Evolutionary conservation across 805 yeast genomes (phyloP).

Genomic region (Myxozyma udenii): DNA sequence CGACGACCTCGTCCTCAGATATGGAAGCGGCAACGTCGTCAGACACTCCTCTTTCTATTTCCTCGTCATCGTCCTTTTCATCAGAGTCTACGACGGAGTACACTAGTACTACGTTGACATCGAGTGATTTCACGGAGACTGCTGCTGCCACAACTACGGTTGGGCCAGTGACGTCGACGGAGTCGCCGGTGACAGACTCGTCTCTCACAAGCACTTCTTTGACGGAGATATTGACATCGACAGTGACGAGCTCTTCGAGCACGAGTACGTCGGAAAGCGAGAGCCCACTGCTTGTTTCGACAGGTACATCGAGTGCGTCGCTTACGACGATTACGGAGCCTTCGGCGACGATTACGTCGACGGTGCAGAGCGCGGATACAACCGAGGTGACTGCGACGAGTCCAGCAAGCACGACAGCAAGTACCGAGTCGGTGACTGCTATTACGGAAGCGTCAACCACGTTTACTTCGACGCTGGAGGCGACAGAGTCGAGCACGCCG

Average conservation of each 20-base stretch:
- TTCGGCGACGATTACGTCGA: slow-evolving; percentile 1
- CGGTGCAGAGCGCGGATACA: neutral
- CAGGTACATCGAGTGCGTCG: slow-evolving; percentile 10
- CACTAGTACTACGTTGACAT: neutral
- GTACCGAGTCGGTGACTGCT: neutral
- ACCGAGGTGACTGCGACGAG: neutral
- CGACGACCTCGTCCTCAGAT: neutral
- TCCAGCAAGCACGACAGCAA: neutral
- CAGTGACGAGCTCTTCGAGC: too few relatives aligned
- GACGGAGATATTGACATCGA: too few relatives aligned
- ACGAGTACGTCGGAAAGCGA: too few relatives aligned
- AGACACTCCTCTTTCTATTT: neutral
- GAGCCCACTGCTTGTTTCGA: too few relatives aligned
- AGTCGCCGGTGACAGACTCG: too few relatives aligned
- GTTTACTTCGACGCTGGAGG: slow-evolving; percentile 29
- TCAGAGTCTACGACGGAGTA: neutral
- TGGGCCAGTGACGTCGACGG: too few relatives aligned
- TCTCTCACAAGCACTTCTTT: neutral
- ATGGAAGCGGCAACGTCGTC: neutral
- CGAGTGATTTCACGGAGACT: neutral
- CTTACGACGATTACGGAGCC: slow-evolving; percentile 4
- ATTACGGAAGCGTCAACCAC: neutral
- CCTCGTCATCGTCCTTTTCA: neutral
- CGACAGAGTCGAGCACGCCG: slow-evolving; percentile 32
- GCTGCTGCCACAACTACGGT: too few relatives aligned